phyloP scores from a whole-genome alignment of 2,329 filamentous ascomycete genomes.

The Scortechinia acanthostroma region DNA sequence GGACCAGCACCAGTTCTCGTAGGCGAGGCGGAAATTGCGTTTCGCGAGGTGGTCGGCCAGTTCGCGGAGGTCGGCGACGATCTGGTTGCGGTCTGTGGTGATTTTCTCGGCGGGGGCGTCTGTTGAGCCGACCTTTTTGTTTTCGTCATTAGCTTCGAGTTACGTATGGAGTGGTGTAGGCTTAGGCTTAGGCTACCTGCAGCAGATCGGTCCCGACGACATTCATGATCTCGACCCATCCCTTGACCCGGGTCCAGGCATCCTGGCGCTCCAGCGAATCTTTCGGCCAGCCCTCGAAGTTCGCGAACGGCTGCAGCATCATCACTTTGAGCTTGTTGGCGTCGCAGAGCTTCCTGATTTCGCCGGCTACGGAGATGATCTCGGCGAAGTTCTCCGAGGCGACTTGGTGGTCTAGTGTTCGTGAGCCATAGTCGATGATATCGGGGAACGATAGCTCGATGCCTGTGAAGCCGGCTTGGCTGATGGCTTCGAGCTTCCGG shows the following conservation, averaged over 20 bases:
- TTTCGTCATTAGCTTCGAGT: constrained; percentile 4
- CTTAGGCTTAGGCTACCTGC: constrained; percentile 37
- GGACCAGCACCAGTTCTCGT: constrained; percentile 80
- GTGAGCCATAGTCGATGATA: constrained; percentile 52
- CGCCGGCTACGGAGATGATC: constrained; percentile 41
- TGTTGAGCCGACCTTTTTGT: constrained; percentile 45
- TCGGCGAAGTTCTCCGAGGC: constrained; percentile 52
- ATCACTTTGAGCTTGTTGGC: constrained; percentile 50
- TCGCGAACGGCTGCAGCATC: constrained; percentile 70
- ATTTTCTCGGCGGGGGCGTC: constrained; percentile 47
- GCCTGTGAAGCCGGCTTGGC: constrained; percentile 56
- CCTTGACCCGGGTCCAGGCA: constrained; percentile 52
- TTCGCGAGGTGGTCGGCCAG: constrained; percentile 54
- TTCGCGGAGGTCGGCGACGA: constrained; percentile 54
- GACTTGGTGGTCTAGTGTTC: constrained; percentile 36
- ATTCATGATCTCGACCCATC: constrained; percentile 69
- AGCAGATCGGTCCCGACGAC: constrained; percentile 64
- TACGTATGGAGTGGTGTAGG: background rate
- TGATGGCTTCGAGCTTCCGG: constrained; percentile 53
- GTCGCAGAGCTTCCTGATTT: constrained; percentile 45
- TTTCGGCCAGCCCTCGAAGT: constrained; percentile 69
- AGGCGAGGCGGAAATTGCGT: constrained; percentile 55
- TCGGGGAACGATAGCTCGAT: constrained; percentile 74
- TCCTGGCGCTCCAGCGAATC: constrained; percentile 48
- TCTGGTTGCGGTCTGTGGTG: constrained; percentile 32